Evolutionary conservation across 73 alveolate genomes (phyloP).

Genomic region (Symbiodinium natans): DNA sequence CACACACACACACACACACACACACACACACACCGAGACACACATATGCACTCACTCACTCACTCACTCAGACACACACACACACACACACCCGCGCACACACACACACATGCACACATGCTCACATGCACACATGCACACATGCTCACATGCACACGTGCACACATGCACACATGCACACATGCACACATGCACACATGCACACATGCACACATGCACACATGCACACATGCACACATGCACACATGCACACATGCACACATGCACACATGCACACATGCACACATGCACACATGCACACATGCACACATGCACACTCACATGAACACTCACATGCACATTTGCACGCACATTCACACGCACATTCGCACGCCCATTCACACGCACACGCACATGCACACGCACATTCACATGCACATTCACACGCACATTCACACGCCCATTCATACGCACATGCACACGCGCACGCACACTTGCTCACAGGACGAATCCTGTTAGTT

Average conservation of each 20-base stretch:
- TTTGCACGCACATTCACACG: not conserved
- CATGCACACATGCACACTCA: not conserved
- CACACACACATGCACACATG: not conserved
- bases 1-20: not conserved
- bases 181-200: not conserved
- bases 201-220: not conserved
- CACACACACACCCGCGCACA: too few relatives aligned
- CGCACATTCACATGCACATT: not conserved
- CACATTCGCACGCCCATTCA: not conserved
- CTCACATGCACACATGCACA: not conserved
- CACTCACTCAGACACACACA: too few relatives aligned
- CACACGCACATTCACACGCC: conserved; percentile 14
- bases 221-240: not conserved
- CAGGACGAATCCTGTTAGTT: too few relatives aligned
- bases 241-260: not conserved
- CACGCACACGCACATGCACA: not conserved
- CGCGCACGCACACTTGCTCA: not conserved
- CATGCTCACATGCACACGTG: not conserved
- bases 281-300: not conserved
- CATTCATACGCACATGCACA: conserved; percentile 17
- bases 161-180: not conserved
- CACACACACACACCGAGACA: too few relatives aligned
- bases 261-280: not conserved
- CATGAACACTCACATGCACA: not conserved
- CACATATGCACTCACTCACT: too few relatives aligned